Evolutionary conservation across 1,284 basidiomycete genomes (phyloP).

Genomic region (Malassezia psittaci): DNA sequence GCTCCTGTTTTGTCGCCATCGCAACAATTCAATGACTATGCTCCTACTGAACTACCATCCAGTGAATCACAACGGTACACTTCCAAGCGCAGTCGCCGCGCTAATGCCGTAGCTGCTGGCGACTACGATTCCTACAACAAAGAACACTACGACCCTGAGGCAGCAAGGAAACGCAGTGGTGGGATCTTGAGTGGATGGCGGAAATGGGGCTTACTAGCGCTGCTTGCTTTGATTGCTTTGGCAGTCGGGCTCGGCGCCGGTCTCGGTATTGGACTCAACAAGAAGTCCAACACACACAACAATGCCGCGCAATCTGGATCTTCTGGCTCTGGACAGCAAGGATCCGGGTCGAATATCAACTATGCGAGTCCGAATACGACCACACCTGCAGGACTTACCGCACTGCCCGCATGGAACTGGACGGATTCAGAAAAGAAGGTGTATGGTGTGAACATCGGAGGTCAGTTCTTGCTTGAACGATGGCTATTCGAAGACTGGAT

Average conservation of each 20-base stretch:
- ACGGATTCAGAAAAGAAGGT: slow-evolving; percentile 40
- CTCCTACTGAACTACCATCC: background rate
- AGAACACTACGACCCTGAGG: background rate
- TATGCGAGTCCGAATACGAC: background rate
- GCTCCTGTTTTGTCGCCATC: slow-evolving; percentile 1
- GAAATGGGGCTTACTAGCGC: background rate
- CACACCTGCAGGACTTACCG: slow-evolving; percentile 17
- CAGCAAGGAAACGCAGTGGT: background rate
- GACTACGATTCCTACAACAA: background rate
- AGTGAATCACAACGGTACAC: background rate
- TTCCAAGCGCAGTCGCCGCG: too few relatives aligned
- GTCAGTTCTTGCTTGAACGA: slow-evolving; percentile 44
- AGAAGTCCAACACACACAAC: background rate
- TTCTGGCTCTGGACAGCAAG: background rate
- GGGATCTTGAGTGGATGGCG: background rate
- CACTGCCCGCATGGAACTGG: slow-evolving; percentile 40
- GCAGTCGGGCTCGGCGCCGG: slow-evolving; percentile 12
- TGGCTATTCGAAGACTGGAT: slow-evolving; percentile 51
- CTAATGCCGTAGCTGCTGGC: background rate
- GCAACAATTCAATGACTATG: background rate
- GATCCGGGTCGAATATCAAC: background rate
- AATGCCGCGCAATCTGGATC: background rate
- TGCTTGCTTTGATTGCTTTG: background rate
- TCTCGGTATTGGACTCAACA: slow-evolving; percentile 12
- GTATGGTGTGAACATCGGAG: slow-evolving; percentile 41